Base-by-base conservation (phyloP, 2,329 filamentous ascomycete species). In the Colletotrichum sojae region DNA sequence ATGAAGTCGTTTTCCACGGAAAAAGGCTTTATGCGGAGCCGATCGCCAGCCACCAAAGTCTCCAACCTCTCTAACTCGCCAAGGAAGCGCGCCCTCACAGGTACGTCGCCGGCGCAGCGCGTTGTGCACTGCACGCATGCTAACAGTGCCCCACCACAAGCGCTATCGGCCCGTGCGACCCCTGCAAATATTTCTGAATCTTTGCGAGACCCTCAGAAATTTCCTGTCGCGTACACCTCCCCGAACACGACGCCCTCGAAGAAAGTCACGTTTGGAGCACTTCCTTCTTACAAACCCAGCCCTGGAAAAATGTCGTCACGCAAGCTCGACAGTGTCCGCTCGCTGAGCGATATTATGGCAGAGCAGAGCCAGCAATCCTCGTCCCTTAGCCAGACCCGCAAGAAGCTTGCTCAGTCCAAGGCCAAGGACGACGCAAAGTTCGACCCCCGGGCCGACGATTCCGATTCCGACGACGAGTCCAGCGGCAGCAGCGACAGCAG, bases 401-500 rank as follows among this genome's bases (percentile, higher is more conserved):
- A 48, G 63, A 66, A 51, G 36, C 48, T 61, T 27, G 13, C 64
- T 12, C 54, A 70, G 22, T 49, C 67, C 46, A 75, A 74, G 54
- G 59, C 72, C 60, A 72, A 72, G 49, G 45, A 51, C 63, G 68
- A 71, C 54, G 71, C 63, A 46, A 63, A 64, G n/a, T 69, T 74
- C 54, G 71, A 73, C 36, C 63, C 70, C 52, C 73, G 66, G 20
- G 62, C 66, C 22, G 53, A 53, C 25, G 61, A 71, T 5, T 69
- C 66, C 40, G 66, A 71, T 18, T 59, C 69, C 22, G 66, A 69
- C 20, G 75, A 77, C 3, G 71, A 75, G 25, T 73, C 69, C 59
- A 78, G 75, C 65, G 77, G 78, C 39, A 78, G 78, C 39, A 78
- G 76, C 45, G 77, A 77, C 54, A 55, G 56, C 27, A 64, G 67